Conservation (phyloP, 2,329 filamentous ascomycete genomes). For the Penicillium capsulatum region DNA sequence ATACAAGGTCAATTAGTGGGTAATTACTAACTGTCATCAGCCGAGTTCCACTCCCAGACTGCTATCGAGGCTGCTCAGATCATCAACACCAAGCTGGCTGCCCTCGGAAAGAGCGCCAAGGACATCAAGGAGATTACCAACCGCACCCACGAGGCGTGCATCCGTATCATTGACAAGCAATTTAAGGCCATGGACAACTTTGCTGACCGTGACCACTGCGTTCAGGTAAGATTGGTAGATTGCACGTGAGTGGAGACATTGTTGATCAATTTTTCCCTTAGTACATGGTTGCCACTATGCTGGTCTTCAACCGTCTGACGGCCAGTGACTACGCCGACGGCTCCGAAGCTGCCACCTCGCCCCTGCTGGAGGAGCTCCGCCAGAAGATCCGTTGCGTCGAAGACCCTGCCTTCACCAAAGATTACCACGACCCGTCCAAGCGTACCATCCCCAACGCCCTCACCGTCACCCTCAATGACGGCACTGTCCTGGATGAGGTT, state of each 20-base stretch:
- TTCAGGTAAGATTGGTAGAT: constrained; percentile 57
- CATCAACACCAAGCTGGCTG: constrained; percentile 76
- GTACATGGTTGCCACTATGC: constrained; percentile 98
- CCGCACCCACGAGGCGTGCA: constrained; percentile 95
- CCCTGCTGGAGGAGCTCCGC: constrained; percentile 83
- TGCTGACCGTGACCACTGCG: constrained; percentile 97
- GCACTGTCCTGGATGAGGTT: constrained; percentile 83
- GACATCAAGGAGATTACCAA: constrained; percentile 93
- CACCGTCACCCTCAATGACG: constrained; percentile 91
- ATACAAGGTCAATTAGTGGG: not conserved
- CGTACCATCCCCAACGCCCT: constrained; percentile 97
- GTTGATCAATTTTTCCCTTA: too few relatives aligned
- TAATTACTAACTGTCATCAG: constrained; percentile 37
- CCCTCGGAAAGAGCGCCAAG: constrained; percentile 80
- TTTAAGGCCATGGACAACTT: constrained; percentile 99
- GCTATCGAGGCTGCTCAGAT: constrained; percentile 91
- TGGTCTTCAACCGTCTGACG: constrained; percentile 88
- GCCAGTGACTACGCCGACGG: constrained; percentile 92
- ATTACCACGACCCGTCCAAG: constrained; percentile 91
- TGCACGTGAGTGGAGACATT: not conserved
- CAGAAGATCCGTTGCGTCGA: constrained; percentile 95
- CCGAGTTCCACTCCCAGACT: constrained; percentile 98
- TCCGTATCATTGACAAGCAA: constrained; percentile 99
- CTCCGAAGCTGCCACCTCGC: constrained; percentile 83
- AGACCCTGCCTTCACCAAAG: constrained; percentile 86